Conservation (phyloP, 176 grass and related monocot species). For the Rhynchospora breviuscula region DNA sequence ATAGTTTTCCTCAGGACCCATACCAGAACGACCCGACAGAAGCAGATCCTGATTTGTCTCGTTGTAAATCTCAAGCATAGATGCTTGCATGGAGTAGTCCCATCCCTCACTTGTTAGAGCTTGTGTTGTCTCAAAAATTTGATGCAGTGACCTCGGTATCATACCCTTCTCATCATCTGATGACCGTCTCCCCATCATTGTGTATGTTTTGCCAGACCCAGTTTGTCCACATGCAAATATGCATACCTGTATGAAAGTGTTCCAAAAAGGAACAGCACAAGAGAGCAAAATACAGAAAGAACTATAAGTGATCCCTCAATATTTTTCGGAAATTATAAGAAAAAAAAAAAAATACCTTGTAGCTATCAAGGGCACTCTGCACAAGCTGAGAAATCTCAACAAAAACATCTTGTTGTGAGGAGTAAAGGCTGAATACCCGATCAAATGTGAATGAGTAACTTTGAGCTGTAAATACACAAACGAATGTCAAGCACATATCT, state of each 20-base stretch:
- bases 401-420: conserved; percentile 90
- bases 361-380: conserved; percentile 92
- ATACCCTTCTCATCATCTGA: conserved; percentile 55
- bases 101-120: conserved; percentile 73
- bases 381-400: conserved; percentile 95
- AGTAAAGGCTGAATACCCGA: conserved; percentile 65
- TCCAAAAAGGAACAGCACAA: no score
- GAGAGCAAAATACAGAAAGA: not conserved
- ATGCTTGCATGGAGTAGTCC: conserved; percentile 86
- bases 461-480: conserved; percentile 44
- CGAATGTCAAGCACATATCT: not conserved
- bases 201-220: conserved; percentile 96
- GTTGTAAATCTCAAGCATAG: conserved; percentile 97
- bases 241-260: no score
- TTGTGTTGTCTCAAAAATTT: conserved; percentile 72
- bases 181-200: conserved; percentile 83
- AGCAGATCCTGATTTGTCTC: conserved; percentile 88
- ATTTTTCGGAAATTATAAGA: not conserved
- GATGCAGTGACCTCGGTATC: conserved; percentile 90
- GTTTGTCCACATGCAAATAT: conserved; percentile 99
- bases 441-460: conserved; percentile 84
- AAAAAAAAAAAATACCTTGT: conserved; percentile 49
- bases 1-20: conserved; percentile 23
- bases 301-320: not conserved
- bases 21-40: conserved; percentile 28